These are phyloP conservation scores for Nitzschia sp. DNA, from an alignment of 108 stramenopile genomes.

Conservation along the genomic window DNA sequence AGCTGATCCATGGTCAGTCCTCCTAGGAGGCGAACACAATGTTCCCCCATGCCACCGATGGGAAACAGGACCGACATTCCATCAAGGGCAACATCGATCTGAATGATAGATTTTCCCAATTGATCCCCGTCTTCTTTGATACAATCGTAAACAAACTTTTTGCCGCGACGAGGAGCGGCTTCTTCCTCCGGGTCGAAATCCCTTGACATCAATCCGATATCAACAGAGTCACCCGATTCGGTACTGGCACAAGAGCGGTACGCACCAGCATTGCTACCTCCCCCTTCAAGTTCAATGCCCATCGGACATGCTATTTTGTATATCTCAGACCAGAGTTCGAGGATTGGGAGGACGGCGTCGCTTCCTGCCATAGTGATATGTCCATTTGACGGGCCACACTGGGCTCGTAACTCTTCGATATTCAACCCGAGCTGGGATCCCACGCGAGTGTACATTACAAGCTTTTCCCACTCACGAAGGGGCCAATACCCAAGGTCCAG, in stretches of 20 bases:
- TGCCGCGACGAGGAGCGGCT: background rate
- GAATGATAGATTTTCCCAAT: constrained; percentile 3
- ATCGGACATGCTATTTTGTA: constrained; percentile 18
- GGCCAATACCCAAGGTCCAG: constrained; percentile 7
- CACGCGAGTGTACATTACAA: constrained; percentile 1
- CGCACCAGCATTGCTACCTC: constrained; percentile 25
- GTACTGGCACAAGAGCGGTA: constrained; percentile 23
- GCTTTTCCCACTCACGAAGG: constrained; percentile 2
- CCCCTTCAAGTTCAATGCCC: constrained; percentile 26
- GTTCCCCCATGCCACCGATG: constrained; percentile 3
- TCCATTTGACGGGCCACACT: background rate
- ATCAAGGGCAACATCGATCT: constrained; percentile 33
- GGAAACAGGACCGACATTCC: constrained; percentile 16
- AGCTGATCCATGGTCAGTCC: constrained; percentile 40
- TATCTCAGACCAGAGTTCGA: constrained; percentile 14
- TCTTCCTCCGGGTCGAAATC: constrained; percentile 15
- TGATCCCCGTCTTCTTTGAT: constrained; percentile 1
- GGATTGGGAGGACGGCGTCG: constrained; percentile 26
- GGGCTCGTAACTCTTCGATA: background rate
- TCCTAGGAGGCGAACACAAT: constrained; percentile 24
- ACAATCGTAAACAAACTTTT: constrained; percentile 21
- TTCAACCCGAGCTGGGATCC: background rate
- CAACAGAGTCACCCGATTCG: constrained; percentile 9
- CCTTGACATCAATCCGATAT: constrained; percentile 31
- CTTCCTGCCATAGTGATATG: constrained; percentile 20